Evolutionary conservation across 495 filamentous ascomycete species (phyloP), one percentile per base, ranked within the genome.

Genomic region (Staphylotrichum tortipilum): DNA sequence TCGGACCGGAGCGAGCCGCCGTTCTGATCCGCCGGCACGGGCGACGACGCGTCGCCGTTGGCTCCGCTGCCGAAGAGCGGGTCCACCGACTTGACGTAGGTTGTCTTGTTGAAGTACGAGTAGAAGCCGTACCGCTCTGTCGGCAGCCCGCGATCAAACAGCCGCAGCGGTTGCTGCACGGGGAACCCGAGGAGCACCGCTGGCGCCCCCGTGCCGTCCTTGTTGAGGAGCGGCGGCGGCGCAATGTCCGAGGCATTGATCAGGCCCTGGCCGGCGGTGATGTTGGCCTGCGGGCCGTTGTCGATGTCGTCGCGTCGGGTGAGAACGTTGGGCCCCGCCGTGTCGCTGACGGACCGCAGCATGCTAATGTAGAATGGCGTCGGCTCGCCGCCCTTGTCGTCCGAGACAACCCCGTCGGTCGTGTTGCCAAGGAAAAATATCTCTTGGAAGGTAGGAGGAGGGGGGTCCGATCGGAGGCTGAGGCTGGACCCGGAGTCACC

Each of bases 41-140:
- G 48, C n/a, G 40, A 3, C n/a, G 12, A 11, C n/a, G n/a, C n/a
- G 66, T 39, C 45, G 15, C 23, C 64, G 23, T 53, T 66, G 50
- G 66, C 65, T 15, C 43, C 48, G 24, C 23, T 44, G 28, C 42
- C 55, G 24, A 46, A 54, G 33, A 67, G 60, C 7, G 65, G 47
- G 21, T 56, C 62, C n/a, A 66, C 59, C 10, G 76, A 79, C 45
- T 78, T 76, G 43, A 89, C 72, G 72, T 89, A 94, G 45, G 94
- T 88, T 5, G 85, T 86, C 55, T 88, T 87, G 65, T 90, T 81
- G 66, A 84, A 97, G 73, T 94, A 94, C 0, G 78, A 85, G 66
- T 94, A 95, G 68, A 96, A 95, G 9, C 87, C 88, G 66, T 94
- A 97, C 68, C 95, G 88, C 62, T 98, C 92, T 0, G 79, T 81